These are phyloP conservation scores for Phaseolus coccineus DNA, from an alignment of 331 rosid genomes.

Conservation along the genomic window DNA sequence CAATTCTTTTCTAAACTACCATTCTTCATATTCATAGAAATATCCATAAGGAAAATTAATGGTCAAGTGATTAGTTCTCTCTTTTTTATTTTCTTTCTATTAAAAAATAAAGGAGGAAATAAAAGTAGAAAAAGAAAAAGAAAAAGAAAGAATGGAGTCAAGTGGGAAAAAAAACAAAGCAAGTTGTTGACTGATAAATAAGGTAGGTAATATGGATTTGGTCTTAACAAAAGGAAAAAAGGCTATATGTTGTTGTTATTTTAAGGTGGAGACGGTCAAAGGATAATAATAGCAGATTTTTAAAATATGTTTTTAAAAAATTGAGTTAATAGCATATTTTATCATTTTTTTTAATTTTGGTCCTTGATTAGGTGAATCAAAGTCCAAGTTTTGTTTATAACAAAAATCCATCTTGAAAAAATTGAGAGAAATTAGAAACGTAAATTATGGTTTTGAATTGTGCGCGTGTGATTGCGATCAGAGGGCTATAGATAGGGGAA, in stretches of 20 bases:
- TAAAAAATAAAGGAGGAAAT: neutral
- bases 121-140: neutral
- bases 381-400: too few species aligned
- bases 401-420: too few species aligned
- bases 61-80: neutral
- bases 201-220: neutral
- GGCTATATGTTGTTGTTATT: too few species aligned
- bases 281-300: too few species aligned
- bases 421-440: too few species aligned
- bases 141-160: neutral
- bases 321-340: too few species aligned
- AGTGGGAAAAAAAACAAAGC: neutral
- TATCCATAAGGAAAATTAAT: neutral
- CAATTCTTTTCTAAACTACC: neutral
- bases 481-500: neutral
- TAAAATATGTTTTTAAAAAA: too few species aligned
- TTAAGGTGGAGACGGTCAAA: too few species aligned
- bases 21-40: neutral
- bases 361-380: too few species aligned
- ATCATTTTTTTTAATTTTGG: too few species aligned
- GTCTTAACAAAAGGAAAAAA: neutral
- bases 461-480: neutral
- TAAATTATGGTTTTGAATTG: neutral
- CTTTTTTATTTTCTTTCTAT: neutral
- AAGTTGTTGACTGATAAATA: neutral